Percentiles rank a stretch among this genome's conserved stretches.
Conservation (phyloP, 2,329 filamentous ascomycete species). For the Stylonectria norvegica region DNA sequence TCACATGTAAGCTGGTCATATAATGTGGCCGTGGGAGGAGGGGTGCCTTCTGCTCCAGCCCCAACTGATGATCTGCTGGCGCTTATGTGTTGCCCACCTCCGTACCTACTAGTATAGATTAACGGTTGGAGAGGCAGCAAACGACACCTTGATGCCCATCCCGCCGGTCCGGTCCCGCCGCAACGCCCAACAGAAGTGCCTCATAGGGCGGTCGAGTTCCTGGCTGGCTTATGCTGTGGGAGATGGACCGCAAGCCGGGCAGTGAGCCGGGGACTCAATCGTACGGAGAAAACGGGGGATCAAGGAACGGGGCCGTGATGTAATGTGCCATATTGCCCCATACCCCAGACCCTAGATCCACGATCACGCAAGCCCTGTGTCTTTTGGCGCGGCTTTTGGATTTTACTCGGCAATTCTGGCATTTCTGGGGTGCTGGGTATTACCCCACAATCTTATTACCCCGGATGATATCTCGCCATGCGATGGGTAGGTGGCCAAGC, state of each 20-base stretch:
- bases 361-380: neutral
- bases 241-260: constrained; percentile 8
- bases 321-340: neutral
- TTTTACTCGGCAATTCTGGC: neutral
- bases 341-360: neutral
- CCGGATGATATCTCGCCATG: constrained; percentile 15
- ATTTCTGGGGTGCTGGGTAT: neutral
- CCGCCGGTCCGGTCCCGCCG: neutral
- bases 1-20: constrained; percentile 7
- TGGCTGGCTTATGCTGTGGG: neutral
- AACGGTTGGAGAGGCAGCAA: no score
- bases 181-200: no score
- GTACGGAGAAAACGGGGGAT: neutral
- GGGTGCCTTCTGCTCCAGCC: neutral
- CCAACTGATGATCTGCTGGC: no score
- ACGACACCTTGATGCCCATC: neutral
- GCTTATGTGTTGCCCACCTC: no score
- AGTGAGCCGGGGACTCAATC: no score
- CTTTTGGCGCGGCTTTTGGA: neutral
- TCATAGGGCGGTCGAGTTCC: neutral
- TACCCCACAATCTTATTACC: constrained; percentile 23
- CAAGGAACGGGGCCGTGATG: neutral
- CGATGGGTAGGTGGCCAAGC: neutral
- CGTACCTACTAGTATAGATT: no score
- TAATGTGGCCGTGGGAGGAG: constrained; percentile 1